Conservation (phyloP, 2,329 filamentous ascomycete genomes). For the Colletotrichum sansevieriae region DNA sequence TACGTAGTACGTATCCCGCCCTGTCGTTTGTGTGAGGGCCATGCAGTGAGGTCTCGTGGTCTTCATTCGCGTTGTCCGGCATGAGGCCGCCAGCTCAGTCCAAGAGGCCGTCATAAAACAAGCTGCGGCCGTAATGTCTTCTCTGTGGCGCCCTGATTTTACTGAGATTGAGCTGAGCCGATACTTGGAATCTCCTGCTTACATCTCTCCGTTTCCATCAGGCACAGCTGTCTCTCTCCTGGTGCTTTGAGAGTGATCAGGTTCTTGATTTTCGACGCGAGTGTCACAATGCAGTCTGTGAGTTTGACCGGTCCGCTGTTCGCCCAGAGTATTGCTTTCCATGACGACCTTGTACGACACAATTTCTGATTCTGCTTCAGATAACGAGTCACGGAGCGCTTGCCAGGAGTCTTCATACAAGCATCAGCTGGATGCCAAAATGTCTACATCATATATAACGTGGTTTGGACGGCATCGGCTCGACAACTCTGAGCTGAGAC, state of each 20-base stretch:
- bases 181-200: neutral
- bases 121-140: constrained; percentile 9
- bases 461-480: neutral
- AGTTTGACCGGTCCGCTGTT: too few species aligned
- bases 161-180: neutral
- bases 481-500: neutral
- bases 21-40: too few species aligned
- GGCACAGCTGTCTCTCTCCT: neutral
- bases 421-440: too few species aligned
- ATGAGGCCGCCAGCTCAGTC: neutral
- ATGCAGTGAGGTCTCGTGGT: constrained; percentile 2
- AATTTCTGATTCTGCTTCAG: neutral
- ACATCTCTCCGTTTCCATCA: neutral
- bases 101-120: too few species aligned
- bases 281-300: too few species aligned
- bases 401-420: neutral
- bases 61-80: neutral
- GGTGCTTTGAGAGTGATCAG: neutral
- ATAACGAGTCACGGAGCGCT: neutral
- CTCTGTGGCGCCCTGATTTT: neutral
- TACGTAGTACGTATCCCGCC: too few species aligned
- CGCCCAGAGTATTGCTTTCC: neutral
- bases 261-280: neutral
- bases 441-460: too few species aligned
- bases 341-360: neutral